Base-by-base conservation (phyloP, 2,329 filamentous ascomycete species). In the Trichoderma semiorbis region DNA sequence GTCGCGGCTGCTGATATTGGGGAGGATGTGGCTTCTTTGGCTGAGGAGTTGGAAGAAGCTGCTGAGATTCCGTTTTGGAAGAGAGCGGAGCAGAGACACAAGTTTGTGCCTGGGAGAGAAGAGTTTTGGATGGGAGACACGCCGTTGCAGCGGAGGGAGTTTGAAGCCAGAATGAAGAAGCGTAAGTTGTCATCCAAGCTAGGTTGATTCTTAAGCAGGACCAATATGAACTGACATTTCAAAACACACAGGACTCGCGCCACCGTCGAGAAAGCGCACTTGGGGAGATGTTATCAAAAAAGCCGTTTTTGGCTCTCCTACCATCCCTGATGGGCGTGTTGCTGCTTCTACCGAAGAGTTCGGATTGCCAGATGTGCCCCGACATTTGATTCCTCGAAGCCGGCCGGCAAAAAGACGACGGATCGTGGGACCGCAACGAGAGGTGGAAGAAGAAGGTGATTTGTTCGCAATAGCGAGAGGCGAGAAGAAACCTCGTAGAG, bases 71-170 rank as follows among this genome's bases (percentile, higher is more conserved):
- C 67, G 7, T 68, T 47, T 30, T 67, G 58, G 64, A 60, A 43
- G n/a, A 50, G 32, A 26, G 72, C 71, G 18, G 58, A 64, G n/a
- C 32, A 63, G 36, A 55, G 60, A 32, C 58, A 30, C 18, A 63
- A 34, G 58, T 80, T 80, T 39, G 65, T 73, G 3, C 75, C 76
- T 4, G 76, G 79, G 0, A 66, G 69, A 30, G 68, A 72, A 14
- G 74, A 76, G 64, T 80, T 76, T 65, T 77, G 78, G 76, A 73
- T 74, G 28, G 80, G 79, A 7, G 77, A 79, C 53, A 81, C 79
- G 11, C 75, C 75, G 47, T 62, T 75, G 34, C 79, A 81, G 73
- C 76, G 74, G 72, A 75, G 73, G 57, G 70, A 65, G 11, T 34
- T 81, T 16, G 78, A 80, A 64, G 18, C n/a, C 2, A 61, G 69